A percentile compares a stretch with the other conserved stretches of the same genome.
These are phyloP conservation scores for Cladophialophora bantiana DNA, from an alignment of 2,329 filamentous ascomycete genomes.

Conservation along the genomic window DNA sequence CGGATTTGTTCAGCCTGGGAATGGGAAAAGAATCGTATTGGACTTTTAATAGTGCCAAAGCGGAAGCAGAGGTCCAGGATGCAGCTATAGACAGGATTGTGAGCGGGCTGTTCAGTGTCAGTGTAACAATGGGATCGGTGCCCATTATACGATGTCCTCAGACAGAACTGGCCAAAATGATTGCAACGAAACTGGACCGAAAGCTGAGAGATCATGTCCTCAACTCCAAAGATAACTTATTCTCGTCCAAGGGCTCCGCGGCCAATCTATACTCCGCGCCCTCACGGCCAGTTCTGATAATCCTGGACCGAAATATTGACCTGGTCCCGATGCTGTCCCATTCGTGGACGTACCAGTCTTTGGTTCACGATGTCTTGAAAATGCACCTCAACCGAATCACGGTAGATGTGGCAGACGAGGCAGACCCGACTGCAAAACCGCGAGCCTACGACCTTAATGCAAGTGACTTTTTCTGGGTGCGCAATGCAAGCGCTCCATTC, in stretches of 20 bases:
- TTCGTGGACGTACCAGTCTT: conserved; percentile 87
- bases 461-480: conserved; percentile 95
- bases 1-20: conserved; percentile 91
- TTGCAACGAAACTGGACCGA: conserved; percentile 89
- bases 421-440: conserved; percentile 73
- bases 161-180: conserved; percentile 90
- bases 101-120: conserved; percentile 94
- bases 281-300: conserved; percentile 85
- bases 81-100: conserved; percentile 88
- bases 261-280: conserved; percentile 62
- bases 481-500: conserved; percentile 88
- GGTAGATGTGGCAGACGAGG: conserved; percentile 80
- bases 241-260: conserved; percentile 72
- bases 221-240: conserved; percentile 97
- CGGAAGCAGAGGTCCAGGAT: conserved; percentile 88
- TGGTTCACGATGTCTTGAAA: conserved; percentile 78
- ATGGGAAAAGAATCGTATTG: conserved; percentile 94
- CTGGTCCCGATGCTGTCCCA: conserved; percentile 98
- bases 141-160: conserved; percentile 95
- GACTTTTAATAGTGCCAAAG: conserved; percentile 76
- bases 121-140: conserved; percentile 97
- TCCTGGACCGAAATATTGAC: conserved; percentile 95
- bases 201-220: conserved; percentile 96
- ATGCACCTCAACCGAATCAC: conserved; percentile 94
- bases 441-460: conserved; percentile 88